Base-by-base conservation (phyloP, 1,284 basidiomycete species). In the Puccinia novopanici region DNA sequence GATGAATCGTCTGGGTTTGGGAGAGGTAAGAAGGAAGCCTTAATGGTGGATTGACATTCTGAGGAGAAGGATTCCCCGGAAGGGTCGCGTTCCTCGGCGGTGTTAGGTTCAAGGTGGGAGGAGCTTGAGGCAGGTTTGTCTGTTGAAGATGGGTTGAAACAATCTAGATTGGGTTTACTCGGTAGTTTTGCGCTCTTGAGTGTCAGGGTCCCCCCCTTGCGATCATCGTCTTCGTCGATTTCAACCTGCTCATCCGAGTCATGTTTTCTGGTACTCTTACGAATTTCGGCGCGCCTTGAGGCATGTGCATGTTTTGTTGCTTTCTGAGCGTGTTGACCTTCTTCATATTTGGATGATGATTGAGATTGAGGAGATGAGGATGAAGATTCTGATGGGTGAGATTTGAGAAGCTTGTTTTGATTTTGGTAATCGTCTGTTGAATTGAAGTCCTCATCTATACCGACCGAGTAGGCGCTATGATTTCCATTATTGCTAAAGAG, bases 1-100 rank as follows among this genome's bases (percentile, higher is more conserved):
- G 59, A 59, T 75, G 27, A 45, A 61, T 34, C 52, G 10, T 57
- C 45, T 24, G 75, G 50, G 48, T 27, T 71, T 19, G 76, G 76
- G 40, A 57, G 52, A 48, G 37, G 24, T 54, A 75, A 34, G 42
- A 75, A 57, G 27, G 76, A 70, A 19, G 76, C 76, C 34, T 78
- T 78, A 67, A 78, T 78, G 63, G 76, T 78, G 2, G 76, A 78
- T 55, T 78, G 76, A 57, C 76, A 52, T 52, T 78, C 76, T 19
- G 76, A 78, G 37, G 76, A 80, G 42, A 73, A 80, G 0, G 77
- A 80, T 27, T 68, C 37, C 17, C 37, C 74, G 24, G 59, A 24
- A 45, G 19, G 40, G n/a, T 57, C 65, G 45, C 54, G 52, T 54
- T 71, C 40, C 1, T 78, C 65, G 24, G 40, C n/a, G 42, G 24